Conservation (phyloP, 805 yeast species). For the Phaffomyces thermotolerans region DNA sequence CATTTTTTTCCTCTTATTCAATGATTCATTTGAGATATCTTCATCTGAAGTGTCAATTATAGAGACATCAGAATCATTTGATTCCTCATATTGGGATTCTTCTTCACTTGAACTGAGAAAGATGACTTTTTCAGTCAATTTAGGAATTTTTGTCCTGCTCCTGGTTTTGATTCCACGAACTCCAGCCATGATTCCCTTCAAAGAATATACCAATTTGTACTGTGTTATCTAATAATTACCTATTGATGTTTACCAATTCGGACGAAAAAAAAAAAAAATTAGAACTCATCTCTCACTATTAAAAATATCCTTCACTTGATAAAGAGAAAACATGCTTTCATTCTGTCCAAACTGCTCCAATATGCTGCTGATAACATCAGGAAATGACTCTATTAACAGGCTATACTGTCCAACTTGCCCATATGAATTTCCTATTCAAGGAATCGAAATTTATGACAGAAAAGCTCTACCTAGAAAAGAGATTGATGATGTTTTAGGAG, state of each 20-base stretch:
- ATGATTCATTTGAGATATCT: too few species aligned
- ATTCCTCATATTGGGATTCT: too few species aligned
- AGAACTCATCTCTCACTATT: background rate
- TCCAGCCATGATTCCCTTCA: background rate
- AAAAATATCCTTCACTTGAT: background rate
- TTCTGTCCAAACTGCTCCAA: conserved; percentile 94
- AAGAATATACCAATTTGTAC: too few species aligned
- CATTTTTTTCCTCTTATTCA: background rate
- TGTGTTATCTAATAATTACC: too few species aligned
- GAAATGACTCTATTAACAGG: conserved; percentile 51
- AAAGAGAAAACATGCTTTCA: conserved; percentile 55
- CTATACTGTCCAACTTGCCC: conserved; percentile 94
- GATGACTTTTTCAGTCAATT: too few species aligned
- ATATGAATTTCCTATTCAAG: conserved; percentile 83
- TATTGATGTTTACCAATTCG: background rate
- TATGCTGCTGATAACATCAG: conserved; percentile 69
- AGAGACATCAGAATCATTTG: too few species aligned
- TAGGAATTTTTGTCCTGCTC: background rate
- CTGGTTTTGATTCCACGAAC: background rate
- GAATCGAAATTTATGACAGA: conserved; percentile 78
- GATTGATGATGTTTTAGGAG: conserved; percentile 94
- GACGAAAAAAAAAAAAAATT: background rate
- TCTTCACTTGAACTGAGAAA: too few species aligned
- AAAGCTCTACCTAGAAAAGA: conserved; percentile 78
- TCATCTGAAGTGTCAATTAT: too few species aligned